Conservation (phyloP, 331 rosid species). For the Quercus phellos region DNA sequence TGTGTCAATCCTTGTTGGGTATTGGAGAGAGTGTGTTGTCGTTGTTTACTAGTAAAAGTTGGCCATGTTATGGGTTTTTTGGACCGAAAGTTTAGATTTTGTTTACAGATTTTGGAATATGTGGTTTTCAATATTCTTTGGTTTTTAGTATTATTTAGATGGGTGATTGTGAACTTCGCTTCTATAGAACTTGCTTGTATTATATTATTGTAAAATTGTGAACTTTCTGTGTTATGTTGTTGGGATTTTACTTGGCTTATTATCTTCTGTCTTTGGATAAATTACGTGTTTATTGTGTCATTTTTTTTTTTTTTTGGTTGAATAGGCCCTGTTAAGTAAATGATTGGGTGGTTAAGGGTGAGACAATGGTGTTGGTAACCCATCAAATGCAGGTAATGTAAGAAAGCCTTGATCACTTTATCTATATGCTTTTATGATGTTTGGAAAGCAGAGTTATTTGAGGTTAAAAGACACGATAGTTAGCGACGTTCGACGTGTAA, state of each 20-base stretch:
- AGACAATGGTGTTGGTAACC: constrained; percentile 62
- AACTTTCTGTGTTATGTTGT: background rate
- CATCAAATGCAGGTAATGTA: constrained; percentile 70
- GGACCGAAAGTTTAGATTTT: background rate
- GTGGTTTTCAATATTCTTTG: background rate
- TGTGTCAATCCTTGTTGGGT: background rate
- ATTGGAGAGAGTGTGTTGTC: background rate
- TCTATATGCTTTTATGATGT: background rate
- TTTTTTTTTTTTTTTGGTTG: constrained; percentile 5
- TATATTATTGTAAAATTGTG: background rate
- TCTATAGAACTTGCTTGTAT: background rate
- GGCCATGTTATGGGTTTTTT: background rate
- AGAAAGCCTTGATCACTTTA: background rate
- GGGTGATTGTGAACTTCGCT: background rate
- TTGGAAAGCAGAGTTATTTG: background rate
- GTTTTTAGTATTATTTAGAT: background rate
- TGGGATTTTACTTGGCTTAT: background rate
- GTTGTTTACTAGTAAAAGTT: background rate
- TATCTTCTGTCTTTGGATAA: background rate
- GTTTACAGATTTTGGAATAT: background rate
- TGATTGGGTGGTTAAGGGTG: constrained; percentile 43
- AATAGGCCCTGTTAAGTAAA: constrained; percentile 36
- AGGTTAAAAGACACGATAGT: background rate
- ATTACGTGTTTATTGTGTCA: background rate
- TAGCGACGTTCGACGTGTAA: background rate